Conservation (phyloP, 768 basidiomycete genomes). For the Tricholoma bakamatsutake region DNA sequence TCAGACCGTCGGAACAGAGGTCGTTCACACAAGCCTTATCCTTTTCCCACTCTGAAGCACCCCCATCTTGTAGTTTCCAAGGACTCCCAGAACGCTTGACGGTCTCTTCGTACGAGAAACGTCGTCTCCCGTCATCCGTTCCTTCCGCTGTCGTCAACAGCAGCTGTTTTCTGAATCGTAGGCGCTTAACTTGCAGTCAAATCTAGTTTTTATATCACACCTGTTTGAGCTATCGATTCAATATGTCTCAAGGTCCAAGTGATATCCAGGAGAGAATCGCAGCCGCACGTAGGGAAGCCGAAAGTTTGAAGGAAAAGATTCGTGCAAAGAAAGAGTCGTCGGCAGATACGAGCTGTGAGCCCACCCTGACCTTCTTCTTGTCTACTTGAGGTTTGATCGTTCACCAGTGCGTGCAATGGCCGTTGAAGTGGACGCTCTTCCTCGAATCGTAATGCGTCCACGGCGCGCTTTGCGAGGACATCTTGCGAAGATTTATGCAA, state of each 20-base stretch:
- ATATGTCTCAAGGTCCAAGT: conserved; percentile 75
- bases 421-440: conserved; percentile 90
- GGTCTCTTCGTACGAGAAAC: conserved; percentile 6
- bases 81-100: conserved; percentile 10
- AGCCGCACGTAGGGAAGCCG: conserved; percentile 93
- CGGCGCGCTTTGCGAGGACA: conserved; percentile 94
- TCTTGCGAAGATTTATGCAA: conserved; percentile 98
- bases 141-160: conserved; percentile 1
- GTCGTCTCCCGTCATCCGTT: background rate
- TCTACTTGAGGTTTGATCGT: conserved; percentile 5
- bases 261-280: conserved; percentile 93
- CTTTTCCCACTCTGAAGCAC: conserved; percentile 19
- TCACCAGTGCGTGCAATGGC: conserved; percentile 94
- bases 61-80: conserved; percentile 20
- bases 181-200: background rate
- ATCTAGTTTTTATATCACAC: background rate
- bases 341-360: conserved; percentile 95
- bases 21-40: conserved; percentile 19
- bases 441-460: conserved; percentile 95
- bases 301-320: conserved; percentile 98
- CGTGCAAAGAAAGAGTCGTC: conserved; percentile 93
- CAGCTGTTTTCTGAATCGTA: background rate
- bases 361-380: conserved; percentile 2
- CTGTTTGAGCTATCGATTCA: conserved; percentile 4
- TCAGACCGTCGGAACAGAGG: conserved; percentile 3